These are phyloP conservation scores for Cucumis hystrix DNA, from an alignment of 306 rosid species.

Conservation along the genomic window DNA sequence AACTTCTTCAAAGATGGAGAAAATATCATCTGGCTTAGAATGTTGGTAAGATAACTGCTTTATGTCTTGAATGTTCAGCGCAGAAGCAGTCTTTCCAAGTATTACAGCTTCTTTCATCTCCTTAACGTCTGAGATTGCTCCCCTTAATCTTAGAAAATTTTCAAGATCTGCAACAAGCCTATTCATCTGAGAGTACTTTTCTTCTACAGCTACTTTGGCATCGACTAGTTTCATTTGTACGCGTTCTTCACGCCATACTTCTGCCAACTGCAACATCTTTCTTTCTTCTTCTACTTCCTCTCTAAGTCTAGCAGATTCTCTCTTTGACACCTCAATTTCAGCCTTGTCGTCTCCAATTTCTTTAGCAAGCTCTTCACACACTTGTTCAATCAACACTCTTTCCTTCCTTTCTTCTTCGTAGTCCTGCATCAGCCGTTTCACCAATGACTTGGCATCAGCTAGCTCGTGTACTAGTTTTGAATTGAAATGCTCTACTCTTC, in stretches of 20 bases:
- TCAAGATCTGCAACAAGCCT: conserved; percentile 61
- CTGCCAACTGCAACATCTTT: conserved; percentile 89
- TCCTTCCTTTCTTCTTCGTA: conserved; percentile 78
- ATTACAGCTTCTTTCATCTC: conserved; percentile 52
- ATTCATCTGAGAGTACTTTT: conserved; percentile 79
- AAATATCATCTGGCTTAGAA: conserved; percentile 61
- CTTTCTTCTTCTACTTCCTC: conserved; percentile 88
- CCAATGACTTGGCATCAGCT: conserved; percentile 61
- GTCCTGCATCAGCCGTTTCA: conserved; percentile 63
- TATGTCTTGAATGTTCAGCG: conserved; percentile 51
- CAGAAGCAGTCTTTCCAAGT: conserved; percentile 45
- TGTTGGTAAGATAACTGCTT: conserved; percentile 61
- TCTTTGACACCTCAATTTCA: conserved; percentile 59
- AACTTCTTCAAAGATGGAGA: conserved; percentile 54
- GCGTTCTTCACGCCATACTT: conserved; percentile 98
- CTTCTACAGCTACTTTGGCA: conserved; percentile 83
- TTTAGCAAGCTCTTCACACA: conserved; percentile 81
- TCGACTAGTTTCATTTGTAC: conserved; percentile 92
- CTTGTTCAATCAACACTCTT: conserved; percentile 68
- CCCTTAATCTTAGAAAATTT: conserved; percentile 29
- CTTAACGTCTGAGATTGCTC: conserved; percentile 37
- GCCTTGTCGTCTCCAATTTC: conserved; percentile 94
- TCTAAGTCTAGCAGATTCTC: conserved; percentile 48
- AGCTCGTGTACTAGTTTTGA: conserved; percentile 82
- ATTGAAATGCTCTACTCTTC: conserved; percentile 65